These are phyloP conservation scores for Basipetospora chlamydospora DNA, from an alignment of 2,329 filamentous ascomycete species.

Conservation along the genomic window DNA sequence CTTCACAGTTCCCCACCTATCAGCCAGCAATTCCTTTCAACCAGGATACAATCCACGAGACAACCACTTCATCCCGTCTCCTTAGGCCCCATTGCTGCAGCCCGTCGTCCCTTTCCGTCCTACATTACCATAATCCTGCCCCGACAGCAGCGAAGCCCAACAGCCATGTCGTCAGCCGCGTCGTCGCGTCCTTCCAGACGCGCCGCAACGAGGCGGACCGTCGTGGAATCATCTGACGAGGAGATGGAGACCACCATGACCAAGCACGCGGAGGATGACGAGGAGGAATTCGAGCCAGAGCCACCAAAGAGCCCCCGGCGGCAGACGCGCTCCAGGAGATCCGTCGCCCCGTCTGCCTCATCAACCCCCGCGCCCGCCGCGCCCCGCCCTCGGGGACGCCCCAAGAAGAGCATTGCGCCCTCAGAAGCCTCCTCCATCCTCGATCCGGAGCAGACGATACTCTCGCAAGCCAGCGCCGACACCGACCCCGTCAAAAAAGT, in stretches of 20 bases:
- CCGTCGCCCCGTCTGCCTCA: constrained; percentile 30
- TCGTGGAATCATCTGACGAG: constrained; percentile 69
- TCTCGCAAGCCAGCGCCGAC: constrained; percentile 15
- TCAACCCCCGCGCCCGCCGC: constrained; percentile 35
- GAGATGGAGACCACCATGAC: constrained; percentile 44
- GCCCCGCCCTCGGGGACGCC: constrained; percentile 22
- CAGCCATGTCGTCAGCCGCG: constrained; percentile 20
- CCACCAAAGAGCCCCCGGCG: constrained; percentile 43
- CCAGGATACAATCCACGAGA: background rate
- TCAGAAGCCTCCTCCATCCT: constrained; percentile 21
- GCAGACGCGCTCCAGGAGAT: constrained; percentile 26
- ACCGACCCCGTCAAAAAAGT: constrained; percentile 21
- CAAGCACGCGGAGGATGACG: constrained; percentile 40
- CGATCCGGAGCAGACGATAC: constrained; percentile 19
- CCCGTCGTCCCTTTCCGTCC: too few relatives aligned
- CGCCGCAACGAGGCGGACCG: constrained; percentile 48
- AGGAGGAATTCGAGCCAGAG: constrained; percentile 70
- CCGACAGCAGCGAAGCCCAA: too few relatives aligned
- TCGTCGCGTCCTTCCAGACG: constrained; percentile 25
- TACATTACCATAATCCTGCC: too few relatives aligned
- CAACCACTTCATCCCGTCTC: background rate
- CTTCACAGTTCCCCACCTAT: background rate
- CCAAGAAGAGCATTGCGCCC: constrained; percentile 24
- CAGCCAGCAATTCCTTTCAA: background rate
- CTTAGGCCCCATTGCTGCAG: too few relatives aligned